Evolutionary conservation across 1,139 yeast genomes (phyloP).

Genomic region (Candida frijolesensis): DNA sequence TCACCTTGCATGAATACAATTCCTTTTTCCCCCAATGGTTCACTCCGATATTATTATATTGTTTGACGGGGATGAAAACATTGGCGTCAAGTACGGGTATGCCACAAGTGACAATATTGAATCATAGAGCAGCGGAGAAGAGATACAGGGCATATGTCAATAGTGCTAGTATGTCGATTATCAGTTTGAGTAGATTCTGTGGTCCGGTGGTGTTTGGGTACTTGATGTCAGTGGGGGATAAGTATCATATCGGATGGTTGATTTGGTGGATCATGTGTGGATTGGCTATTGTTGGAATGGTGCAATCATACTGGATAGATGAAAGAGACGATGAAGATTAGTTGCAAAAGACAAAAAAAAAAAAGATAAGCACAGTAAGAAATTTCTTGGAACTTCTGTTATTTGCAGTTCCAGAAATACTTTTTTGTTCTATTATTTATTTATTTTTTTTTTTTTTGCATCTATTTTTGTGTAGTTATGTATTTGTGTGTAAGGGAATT

Average conservation of each 20-base stretch:
- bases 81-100: constrained; percentile 43
- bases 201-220: constrained; percentile 65
- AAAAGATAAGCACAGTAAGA: background rate
- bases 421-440: no score
- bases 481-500: no score
- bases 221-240: constrained; percentile 52
- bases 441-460: no score
- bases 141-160: constrained; percentile 53
- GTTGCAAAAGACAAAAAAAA: background rate
- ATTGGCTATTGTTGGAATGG: constrained; percentile 14
- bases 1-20: constrained; percentile 39
- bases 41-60: constrained; percentile 26
- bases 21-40: constrained; percentile 24
- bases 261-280: constrained; percentile 15
- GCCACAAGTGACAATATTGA: constrained; percentile 47
- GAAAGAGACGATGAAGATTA: constrained; percentile 11
- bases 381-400: background rate
- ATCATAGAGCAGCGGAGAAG: constrained; percentile 53
- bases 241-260: constrained; percentile 21
- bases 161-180: constrained; percentile 49
- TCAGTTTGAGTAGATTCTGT: constrained; percentile 57
- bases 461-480: no score
- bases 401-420: no score
- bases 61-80: constrained; percentile 18
- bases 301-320: constrained; percentile 16